These are phyloP conservation scores for Ogataea sp. DNA, from an alignment of 805 yeast genomes.

Conservation along the genomic window DNA sequence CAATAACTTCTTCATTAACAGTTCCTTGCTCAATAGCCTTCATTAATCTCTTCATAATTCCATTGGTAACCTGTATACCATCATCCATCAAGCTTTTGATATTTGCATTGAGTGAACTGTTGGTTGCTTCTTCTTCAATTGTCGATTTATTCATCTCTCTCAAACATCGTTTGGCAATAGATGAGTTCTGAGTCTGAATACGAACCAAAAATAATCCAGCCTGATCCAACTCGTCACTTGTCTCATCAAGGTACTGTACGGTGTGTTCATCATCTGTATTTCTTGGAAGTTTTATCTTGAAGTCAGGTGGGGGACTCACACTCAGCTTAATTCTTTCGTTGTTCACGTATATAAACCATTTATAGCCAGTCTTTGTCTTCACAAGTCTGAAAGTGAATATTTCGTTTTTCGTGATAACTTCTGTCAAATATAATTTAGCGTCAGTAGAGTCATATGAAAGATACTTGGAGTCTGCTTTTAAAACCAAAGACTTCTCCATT, in stretches of 20 bases:
- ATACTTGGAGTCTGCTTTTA: conserved; percentile 19
- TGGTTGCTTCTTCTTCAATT: conserved; percentile 7
- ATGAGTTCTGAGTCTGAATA: conserved; percentile 18
- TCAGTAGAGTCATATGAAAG: conserved; percentile 11
- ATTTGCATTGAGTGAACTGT: conserved; percentile 11
- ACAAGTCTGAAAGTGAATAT: conserved; percentile 15
- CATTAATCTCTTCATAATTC: conserved; percentile 11
- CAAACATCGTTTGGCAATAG: conserved; percentile 8
- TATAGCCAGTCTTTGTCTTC: background rate
- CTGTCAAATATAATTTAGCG: conserved; percentile 11
- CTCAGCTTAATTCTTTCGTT: background rate
- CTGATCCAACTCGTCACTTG: conserved; percentile 2
- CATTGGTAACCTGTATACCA: conserved; percentile 15
- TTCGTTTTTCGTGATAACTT: conserved; percentile 20
- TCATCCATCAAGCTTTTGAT: conserved; percentile 14
- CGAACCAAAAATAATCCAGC: conserved; percentile 19
- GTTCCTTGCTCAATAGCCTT: conserved; percentile 17
- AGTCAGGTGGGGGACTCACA: background rate
- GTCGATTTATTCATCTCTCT: conserved; percentile 3
- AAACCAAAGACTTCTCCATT: conserved; percentile 10
- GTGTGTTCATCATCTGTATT: conserved; percentile 20
- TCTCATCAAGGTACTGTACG: conserved; percentile 10
- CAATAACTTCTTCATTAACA: conserved; percentile 20
- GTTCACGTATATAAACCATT: conserved; percentile 8
- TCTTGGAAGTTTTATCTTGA: background rate